Conservation (phyloP, 2,329 filamentous ascomycete genomes). For the Zymoseptoria brevis region DNA sequence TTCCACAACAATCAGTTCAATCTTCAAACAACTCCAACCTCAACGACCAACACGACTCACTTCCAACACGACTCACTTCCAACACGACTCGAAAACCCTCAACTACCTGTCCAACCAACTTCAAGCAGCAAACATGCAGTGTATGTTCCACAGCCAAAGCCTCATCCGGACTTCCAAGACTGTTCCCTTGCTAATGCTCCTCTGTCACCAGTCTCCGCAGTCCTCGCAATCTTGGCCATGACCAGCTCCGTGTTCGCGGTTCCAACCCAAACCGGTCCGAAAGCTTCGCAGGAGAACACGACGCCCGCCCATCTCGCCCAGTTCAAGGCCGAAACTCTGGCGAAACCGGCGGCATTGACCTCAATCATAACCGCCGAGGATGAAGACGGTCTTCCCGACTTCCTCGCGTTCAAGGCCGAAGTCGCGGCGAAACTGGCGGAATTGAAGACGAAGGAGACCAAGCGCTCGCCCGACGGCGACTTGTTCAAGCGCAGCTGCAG, state of each 20-base stretch:
- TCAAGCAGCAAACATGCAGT: not conserved
- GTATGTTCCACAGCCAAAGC: not conserved
- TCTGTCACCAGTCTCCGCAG: not conserved
- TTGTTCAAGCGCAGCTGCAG: not conserved
- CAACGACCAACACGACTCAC: not conserved
- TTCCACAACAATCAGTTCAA: not conserved
- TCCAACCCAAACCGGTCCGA: not conserved
- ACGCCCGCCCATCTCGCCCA: no score
- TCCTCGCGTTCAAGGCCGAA: no score
- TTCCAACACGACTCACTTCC: not conserved
- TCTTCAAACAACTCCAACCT: not conserved
- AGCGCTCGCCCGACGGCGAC: no score
- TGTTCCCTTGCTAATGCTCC: not conserved
- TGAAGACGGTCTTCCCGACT: no score
- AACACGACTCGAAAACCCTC: not conserved
- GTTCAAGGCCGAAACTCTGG: not conserved
- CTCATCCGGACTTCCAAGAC: not conserved
- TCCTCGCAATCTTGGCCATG: not conserved
- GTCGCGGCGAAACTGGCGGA: no score
- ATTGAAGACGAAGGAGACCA: no score
- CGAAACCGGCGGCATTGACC: not conserved
- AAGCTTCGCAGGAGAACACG: no score
- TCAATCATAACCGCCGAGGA: no score
- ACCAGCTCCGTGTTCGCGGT: not conserved
- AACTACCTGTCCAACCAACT: not conserved